A percentile compares a stretch with the other conserved stretches of the same genome.
Evolutionary conservation across 192 early-diverging fungal genomes (phyloP).

Genomic region (Backusella liffmaniae): DNA sequence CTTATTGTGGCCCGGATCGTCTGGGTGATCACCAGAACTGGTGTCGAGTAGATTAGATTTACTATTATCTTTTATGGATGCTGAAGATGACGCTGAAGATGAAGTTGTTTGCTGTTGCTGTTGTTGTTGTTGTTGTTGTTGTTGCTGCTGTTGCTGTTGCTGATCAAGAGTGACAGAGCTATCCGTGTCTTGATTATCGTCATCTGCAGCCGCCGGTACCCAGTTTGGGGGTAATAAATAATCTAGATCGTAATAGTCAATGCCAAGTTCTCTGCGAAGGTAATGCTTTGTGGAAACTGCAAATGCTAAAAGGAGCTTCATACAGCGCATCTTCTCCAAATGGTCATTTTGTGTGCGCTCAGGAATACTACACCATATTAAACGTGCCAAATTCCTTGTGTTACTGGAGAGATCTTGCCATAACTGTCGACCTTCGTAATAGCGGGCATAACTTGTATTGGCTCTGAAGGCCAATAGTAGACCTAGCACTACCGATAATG

Average conservation of each 20-base stretch:
- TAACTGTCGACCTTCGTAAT: slow-evolving; percentile 77
- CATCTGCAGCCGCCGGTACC: slow-evolving; percentile 39
- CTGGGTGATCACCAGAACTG: slow-evolving; percentile 21
- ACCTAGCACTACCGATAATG: slow-evolving; percentile 50
- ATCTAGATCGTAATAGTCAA: slow-evolving; percentile 58
- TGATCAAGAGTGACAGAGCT: slow-evolving; percentile 9
- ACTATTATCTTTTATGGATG: neutral
- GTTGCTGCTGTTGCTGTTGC: neutral
- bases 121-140: neutral
- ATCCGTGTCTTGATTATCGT: slow-evolving; percentile 34
- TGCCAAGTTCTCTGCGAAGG: slow-evolving; percentile 58
- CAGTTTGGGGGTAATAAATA: slow-evolving; percentile 55
- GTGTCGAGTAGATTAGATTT: slow-evolving; percentile 13
- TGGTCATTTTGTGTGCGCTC: slow-evolving; percentile 44
- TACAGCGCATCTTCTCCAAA: slow-evolving; percentile 54
- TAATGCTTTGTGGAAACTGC: slow-evolving; percentile 57
- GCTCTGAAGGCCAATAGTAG: slow-evolving; percentile 83
- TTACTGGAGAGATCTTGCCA: slow-evolving; percentile 64
- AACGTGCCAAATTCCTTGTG: slow-evolving; percentile 66
- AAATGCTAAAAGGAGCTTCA: slow-evolving; percentile 57
- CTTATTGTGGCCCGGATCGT: slow-evolving; percentile 19
- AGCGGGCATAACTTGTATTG: slow-evolving; percentile 73
- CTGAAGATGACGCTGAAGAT: neutral
- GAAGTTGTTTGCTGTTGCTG: neutral
- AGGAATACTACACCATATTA: slow-evolving; percentile 65